Base-by-base conservation (phyloP, 225 moss, liverwort and hornwort species). In the Pseudoscleropodium purum region DNA sequence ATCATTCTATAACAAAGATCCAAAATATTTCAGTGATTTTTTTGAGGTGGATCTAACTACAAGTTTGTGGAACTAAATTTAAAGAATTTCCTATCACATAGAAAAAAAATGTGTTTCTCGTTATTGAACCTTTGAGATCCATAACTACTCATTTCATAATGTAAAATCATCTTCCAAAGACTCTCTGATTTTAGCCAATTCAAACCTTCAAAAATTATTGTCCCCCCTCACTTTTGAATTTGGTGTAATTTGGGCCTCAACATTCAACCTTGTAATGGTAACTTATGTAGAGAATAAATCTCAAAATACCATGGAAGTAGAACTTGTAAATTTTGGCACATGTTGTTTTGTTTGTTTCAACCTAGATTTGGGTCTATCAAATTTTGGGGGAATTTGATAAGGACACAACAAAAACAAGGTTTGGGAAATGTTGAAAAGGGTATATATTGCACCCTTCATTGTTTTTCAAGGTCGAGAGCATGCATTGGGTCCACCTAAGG, bases 1-100 rank as follows among this genome's bases (percentile, higher is more conserved):
- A 60, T 11, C 1, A 25, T 9, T 72, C 26, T 25, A 15, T 5
- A 26, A 0, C 0, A 0, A 25, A 5, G 4, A 72, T 25, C 1
- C n/a, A 6, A n/a, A 24, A n/a, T 7, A 70, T 70, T 70, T 15
- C 3, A 72, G 0, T 2, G 1, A 72, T 10, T 27, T 27, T 5
- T 2, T 73, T 43, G 9, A 73, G 3, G 3, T 43, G 16, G 15
- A 0, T 27, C 2, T 27, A 3, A 43, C 5, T 43, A 16, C 9
- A 43, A 43, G 26, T 27, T 3, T 0, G 8, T 27, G 0, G 1
- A 0, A 3, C 16, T 16, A 43, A 73, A 9, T 16, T 43, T 41
- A 26, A 41, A 15, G 26, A 41, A 41, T 26, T 41, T 72, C 13
- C 0, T 39, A 3, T 3, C 14, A 11, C 6, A 7, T 39, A 15